Evolutionary conservation across 345 rosid species (phyloP).

Genomic region (Rhodomyrtus tomentosa): DNA sequence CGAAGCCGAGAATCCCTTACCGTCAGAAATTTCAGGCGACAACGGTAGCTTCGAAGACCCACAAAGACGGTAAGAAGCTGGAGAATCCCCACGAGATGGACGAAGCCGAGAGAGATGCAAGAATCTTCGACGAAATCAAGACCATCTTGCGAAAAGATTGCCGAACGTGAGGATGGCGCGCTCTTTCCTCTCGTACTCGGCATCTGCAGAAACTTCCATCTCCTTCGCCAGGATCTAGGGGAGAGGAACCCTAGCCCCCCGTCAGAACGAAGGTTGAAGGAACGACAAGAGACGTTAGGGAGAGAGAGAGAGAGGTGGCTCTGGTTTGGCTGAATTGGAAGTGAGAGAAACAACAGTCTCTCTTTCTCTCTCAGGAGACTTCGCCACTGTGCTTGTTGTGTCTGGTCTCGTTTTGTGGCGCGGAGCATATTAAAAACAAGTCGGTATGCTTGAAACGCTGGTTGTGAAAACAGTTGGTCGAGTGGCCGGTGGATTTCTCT

Average conservation of each 20-base stretch:
- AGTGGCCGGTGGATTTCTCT: background rate
- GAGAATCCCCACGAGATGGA: too few species aligned
- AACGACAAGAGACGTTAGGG: background rate
- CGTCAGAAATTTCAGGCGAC: too few species aligned
- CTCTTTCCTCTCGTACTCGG: conserved; percentile 41
- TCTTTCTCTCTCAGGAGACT: background rate
- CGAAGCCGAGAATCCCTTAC: too few species aligned
- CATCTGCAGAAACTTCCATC: conserved; percentile 4
- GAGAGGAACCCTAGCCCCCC: background rate
- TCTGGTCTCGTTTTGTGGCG: background rate
- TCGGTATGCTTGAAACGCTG: background rate
- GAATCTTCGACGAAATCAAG: too few species aligned
- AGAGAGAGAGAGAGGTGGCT: background rate
- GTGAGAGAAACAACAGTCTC: background rate
- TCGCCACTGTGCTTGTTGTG: background rate
- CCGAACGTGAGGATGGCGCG: too few species aligned
- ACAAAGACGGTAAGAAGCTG: too few species aligned
- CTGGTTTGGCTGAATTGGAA: background rate
- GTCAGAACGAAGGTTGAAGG: background rate
- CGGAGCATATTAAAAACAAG: background rate
- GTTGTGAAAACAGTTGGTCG: background rate
- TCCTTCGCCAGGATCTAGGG: background rate
- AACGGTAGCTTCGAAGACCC: too few species aligned
- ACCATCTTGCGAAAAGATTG: too few species aligned
- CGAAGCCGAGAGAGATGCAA: too few species aligned